Conservation (phyloP, 2,329 filamentous ascomycete genomes). For the Cylindrodendrum hubeiense region DNA sequence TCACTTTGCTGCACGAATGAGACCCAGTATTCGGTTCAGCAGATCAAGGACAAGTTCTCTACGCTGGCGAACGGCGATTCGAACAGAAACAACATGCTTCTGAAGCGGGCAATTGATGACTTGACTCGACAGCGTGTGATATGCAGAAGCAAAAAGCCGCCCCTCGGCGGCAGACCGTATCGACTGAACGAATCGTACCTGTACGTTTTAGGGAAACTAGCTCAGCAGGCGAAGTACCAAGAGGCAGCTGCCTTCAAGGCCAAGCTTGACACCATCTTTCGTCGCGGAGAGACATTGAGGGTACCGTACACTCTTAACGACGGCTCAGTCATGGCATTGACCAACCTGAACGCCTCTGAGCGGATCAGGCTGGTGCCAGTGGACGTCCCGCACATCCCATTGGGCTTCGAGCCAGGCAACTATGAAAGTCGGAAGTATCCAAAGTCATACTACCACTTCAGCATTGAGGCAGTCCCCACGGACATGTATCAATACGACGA, state of each 20-base stretch:
- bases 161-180: slow-evolving; percentile 71
- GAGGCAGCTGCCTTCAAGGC: slow-evolving; percentile 72
- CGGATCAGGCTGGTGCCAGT: slow-evolving; percentile 66
- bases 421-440: slow-evolving; percentile 79
- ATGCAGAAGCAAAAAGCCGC: slow-evolving; percentile 70
- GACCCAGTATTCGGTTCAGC: slow-evolving; percentile 60
- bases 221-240: slow-evolving; percentile 66
- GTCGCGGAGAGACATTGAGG: slow-evolving; percentile 53
- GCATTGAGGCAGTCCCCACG: slow-evolving; percentile 70
- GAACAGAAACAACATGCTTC: slow-evolving; percentile 55
- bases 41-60: slow-evolving; percentile 64
- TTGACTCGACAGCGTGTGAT: slow-evolving; percentile 67
- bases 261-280: slow-evolving; percentile 68
- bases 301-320: slow-evolving; percentile 72
- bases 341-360: slow-evolving; percentile 73
- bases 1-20: slow-evolving; percentile 68
- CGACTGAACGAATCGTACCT: slow-evolving; percentile 71
- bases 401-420: slow-evolving; percentile 78
- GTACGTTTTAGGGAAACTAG: slow-evolving; percentile 67
- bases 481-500: slow-evolving; percentile 72
- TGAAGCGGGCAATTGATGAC: slow-evolving; percentile 62
- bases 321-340: slow-evolving; percentile 74
- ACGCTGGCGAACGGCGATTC: slow-evolving; percentile 58
- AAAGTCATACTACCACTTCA: slow-evolving; percentile 74
- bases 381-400: slow-evolving; percentile 72